These are phyloP conservation scores for Auriculariales sp. DNA, from an alignment of 768 basidiomycete species.

Conservation along the genomic window DNA sequence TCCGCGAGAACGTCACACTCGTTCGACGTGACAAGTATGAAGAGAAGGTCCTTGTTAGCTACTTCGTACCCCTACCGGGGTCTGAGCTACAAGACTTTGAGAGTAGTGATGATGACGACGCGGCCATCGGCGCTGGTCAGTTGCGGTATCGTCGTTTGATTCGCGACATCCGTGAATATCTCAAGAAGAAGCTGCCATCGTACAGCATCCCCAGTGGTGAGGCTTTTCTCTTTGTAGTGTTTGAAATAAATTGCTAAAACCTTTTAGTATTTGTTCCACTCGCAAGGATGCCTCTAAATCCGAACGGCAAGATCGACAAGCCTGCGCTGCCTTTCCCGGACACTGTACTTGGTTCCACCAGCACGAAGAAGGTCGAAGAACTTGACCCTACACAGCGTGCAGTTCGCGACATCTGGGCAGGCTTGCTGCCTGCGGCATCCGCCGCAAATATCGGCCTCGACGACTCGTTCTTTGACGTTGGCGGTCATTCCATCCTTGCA, in stretches of 20 bases:
- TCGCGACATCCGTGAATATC: slow-evolving; percentile 84
- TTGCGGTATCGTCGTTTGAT: slow-evolving; percentile 76
- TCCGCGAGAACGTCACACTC: slow-evolving; percentile 96
- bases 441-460: slow-evolving; percentile 59
- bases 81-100: slow-evolving; percentile 50
- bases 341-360: slow-evolving; percentile 42
- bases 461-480: slow-evolving; percentile 96
- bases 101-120: slow-evolving; percentile 48
- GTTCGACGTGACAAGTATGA: slow-evolving; percentile 97
- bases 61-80: slow-evolving; percentile 82
- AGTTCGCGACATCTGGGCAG: slow-evolving; percentile 74
- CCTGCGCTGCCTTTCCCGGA: slow-evolving; percentile 97
- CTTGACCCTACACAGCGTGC: slow-evolving; percentile 61
- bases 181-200: slow-evolving; percentile 91
- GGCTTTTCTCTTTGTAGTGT: slow-evolving; percentile 36
- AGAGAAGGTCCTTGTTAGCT: slow-evolving; percentile 95
- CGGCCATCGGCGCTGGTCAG: slow-evolving; percentile 59
- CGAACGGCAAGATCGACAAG: slow-evolving; percentile 98
- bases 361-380: slow-evolving; percentile 24
- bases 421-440: slow-evolving; percentile 65
- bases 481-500: slow-evolving; percentile 95
- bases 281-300: slow-evolving; percentile 90
- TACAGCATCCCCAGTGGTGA: slow-evolving; percentile 84
- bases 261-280: slow-evolving; percentile 46
- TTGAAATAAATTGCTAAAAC: slow-evolving; percentile 15